Evolutionary conservation across 2,329 filamentous ascomycete species (phyloP).

Genomic region (Trichoderma gracile): DNA sequence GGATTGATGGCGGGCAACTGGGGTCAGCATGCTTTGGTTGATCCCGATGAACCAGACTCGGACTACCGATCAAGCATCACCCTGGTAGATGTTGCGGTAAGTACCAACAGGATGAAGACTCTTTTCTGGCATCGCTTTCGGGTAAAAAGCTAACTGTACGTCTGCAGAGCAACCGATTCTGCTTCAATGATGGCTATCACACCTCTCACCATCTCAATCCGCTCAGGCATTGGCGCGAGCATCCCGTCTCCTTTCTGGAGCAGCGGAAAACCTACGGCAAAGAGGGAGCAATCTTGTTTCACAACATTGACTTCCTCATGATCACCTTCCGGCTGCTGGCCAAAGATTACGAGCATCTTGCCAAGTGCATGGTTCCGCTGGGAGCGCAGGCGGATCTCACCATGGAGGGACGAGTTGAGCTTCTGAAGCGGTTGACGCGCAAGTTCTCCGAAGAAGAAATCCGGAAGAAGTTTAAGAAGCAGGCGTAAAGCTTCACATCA

Average conservation of each 20-base stretch:
- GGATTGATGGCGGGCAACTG: slow-evolving; percentile 82
- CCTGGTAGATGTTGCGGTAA: slow-evolving; percentile 73
- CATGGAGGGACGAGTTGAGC: slow-evolving; percentile 60
- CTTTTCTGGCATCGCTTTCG: too few species aligned
- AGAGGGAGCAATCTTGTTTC: slow-evolving; percentile 73
- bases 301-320: slow-evolving; percentile 79
- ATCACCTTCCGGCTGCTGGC: slow-evolving; percentile 67
- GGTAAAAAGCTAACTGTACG: slow-evolving; percentile 5
- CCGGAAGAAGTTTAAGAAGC: slow-evolving; percentile 52
- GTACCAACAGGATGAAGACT: too few species aligned
- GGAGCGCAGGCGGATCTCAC: slow-evolving; percentile 69
- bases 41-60: slow-evolving; percentile 71
- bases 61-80: slow-evolving; percentile 80
- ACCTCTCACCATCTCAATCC: slow-evolving; percentile 80
- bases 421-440: slow-evolving; percentile 66
- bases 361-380: slow-evolving; percentile 71
- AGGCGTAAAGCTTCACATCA: not conserved
- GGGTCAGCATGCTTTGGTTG: slow-evolving; percentile 81
- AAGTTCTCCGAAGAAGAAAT: slow-evolving; percentile 68
- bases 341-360: slow-evolving; percentile 71
- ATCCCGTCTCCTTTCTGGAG: slow-evolving; percentile 71
- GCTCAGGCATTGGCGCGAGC: slow-evolving; percentile 77
- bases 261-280: slow-evolving; percentile 66
- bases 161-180: slow-evolving; percentile 72
- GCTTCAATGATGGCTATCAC: slow-evolving; percentile 82